Evolutionary conservation across 257 asterid species (phyloP).

Genomic region (Capsicum chinense): DNA sequence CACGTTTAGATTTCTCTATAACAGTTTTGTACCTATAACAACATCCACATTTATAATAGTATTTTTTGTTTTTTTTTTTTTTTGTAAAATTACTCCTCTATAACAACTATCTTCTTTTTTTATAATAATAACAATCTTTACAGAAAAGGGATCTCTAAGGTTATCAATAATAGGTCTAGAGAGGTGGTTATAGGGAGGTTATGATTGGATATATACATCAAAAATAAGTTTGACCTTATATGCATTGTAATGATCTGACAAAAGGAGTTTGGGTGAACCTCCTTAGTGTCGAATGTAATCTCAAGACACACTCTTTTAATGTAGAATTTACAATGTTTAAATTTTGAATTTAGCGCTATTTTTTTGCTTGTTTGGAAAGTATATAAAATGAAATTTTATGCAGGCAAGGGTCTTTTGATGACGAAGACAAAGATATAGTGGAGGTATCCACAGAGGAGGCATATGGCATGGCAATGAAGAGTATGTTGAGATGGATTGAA

Average conservation of each 20-base stretch:
- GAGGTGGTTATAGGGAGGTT: neutral
- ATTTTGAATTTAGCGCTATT: rapidly evolving
- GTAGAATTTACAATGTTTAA: neutral
- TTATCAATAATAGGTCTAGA: neutral
- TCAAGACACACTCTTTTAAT: neutral
- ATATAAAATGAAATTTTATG: neutral
- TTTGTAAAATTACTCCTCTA: neutral
- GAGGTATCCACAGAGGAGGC: conserved; percentile 24
- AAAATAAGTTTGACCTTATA: neutral
- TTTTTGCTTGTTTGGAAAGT: neutral
- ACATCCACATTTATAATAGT: neutral
- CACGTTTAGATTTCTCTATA: neutral
- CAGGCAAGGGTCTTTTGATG: conserved; percentile 30
- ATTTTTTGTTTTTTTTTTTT: neutral
- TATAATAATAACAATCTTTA: neutral
- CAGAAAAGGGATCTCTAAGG: neutral
- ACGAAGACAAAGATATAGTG: conserved; percentile 24
- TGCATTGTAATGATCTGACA: neutral
- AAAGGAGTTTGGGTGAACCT: neutral
- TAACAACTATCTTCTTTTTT: neutral
- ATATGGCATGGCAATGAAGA: conserved; percentile 26
- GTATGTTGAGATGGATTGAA: conserved; percentile 31
- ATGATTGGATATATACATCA: neutral
- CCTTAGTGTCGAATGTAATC: neutral
- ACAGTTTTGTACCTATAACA: neutral